phyloP scores from a whole-genome alignment of 2,329 filamentous ascomycete genomes.

The Fusarium torulosum region DNA sequence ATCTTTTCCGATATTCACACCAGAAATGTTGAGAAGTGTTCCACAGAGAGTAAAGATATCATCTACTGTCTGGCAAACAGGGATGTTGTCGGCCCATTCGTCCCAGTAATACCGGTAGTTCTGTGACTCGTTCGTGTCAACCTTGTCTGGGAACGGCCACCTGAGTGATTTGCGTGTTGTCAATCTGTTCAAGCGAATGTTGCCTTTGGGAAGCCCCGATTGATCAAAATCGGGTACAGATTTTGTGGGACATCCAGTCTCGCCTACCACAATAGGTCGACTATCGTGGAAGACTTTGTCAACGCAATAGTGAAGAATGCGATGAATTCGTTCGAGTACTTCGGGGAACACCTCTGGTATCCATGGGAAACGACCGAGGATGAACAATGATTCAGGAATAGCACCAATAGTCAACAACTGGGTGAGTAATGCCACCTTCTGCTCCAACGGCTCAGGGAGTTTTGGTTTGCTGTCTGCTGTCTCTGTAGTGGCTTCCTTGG shows the following conservation, averaged over 20 bases:
- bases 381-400: slow-evolving; percentile 90
- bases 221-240: slow-evolving; percentile 69
- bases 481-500: slow-evolving; percentile 61
- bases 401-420: slow-evolving; percentile 92
- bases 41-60: slow-evolving; percentile 90
- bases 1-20: slow-evolving; percentile 90
- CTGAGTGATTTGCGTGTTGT: slow-evolving; percentile 76
- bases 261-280: slow-evolving; percentile 51
- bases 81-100: slow-evolving; percentile 94
- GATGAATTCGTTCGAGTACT: slow-evolving; percentile 82
- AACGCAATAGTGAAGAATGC: slow-evolving; percentile 85
- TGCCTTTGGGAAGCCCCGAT: slow-evolving; percentile 75
- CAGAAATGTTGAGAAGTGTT: slow-evolving; percentile 86
- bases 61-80: slow-evolving; percentile 88
- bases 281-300: slow-evolving; percentile 75
- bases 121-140: slow-evolving; percentile 79
- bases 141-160: slow-evolving; percentile 86
- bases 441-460: slow-evolving; percentile 81
- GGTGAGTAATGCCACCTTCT: slow-evolving; percentile 87
- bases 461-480: slow-evolving; percentile 62
- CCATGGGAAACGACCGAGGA: slow-evolving; percentile 94
- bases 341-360: slow-evolving; percentile 87
- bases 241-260: slow-evolving; percentile 58
- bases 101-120: slow-evolving; percentile 97
- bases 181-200: slow-evolving; percentile 70